Evolutionary conservation across 2,329 filamentous ascomycete genomes (phyloP).

Genomic region (Dactylellina sp.): DNA sequence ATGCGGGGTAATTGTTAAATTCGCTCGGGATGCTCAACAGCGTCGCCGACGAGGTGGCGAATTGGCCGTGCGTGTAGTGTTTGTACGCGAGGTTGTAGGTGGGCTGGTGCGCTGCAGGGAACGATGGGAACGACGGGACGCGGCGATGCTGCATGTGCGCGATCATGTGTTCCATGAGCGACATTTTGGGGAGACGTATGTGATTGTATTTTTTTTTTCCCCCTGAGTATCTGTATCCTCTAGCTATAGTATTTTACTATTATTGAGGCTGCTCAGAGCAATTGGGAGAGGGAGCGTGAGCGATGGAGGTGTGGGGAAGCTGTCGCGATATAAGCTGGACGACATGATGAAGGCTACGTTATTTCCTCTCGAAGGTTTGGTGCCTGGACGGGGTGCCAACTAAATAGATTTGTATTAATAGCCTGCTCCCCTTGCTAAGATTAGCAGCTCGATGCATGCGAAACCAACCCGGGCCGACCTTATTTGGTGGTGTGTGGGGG

Average conservation of each 20-base stretch:
- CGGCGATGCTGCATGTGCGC: slow-evolving; percentile 55
- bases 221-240: no score
- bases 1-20: slow-evolving; percentile 45
- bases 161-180: slow-evolving; percentile 55
- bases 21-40: slow-evolving; percentile 48
- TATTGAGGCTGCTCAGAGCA: neutral
- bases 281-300: neutral
- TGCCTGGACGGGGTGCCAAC: no score
- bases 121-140: slow-evolving; percentile 42
- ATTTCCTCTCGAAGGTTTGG: slow-evolving; percentile 2
- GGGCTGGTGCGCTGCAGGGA: slow-evolving; percentile 45
- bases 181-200: slow-evolving; percentile 8
- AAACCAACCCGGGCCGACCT: no score
- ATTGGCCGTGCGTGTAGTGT: slow-evolving; percentile 53
- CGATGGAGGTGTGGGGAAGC: neutral
- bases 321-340: slow-evolving; percentile 24
- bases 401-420: slow-evolving; percentile 1
- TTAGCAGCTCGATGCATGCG: slow-evolving; percentile 22
- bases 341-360: slow-evolving; percentile 11
- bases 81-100: slow-evolving; percentile 32
- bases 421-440: slow-evolving; percentile 11
- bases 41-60: slow-evolving; percentile 49
- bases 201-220: neutral
- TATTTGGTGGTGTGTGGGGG: neutral
- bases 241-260: slow-evolving; percentile 1